A percentile compares a stretch with the other conserved stretches of the same genome.
These are phyloP conservation scores for Colletotrichum sp. DNA, from an alignment of 2,329 filamentous ascomycete genomes.

Conservation along the genomic window DNA sequence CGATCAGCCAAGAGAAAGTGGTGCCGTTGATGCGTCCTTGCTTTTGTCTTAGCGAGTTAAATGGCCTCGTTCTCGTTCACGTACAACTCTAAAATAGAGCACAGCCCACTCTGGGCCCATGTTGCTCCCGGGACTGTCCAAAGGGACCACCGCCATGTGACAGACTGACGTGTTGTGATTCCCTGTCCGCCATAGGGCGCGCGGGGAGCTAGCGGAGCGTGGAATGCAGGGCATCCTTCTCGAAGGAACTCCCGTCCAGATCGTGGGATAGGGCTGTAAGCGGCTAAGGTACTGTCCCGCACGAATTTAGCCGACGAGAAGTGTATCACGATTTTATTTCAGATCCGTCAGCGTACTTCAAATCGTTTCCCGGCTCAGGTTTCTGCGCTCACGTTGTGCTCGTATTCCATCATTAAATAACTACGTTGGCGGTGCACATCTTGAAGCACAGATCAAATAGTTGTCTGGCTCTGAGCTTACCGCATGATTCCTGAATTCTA, in stretches of 20 bases:
- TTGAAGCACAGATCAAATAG: neutral
- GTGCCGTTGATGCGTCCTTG: neutral
- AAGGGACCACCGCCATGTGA: neutral
- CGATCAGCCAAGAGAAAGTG: neutral
- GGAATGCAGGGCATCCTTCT: neutral
- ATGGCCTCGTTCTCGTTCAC: neutral
- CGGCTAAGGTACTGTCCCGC: neutral
- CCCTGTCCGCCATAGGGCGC: neutral
- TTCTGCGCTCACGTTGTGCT: neutral
- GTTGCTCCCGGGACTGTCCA: neutral
- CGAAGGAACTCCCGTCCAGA: neutral
- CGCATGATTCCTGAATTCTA: neutral
- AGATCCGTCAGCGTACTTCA: fast-evolving
- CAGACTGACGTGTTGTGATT: neutral
- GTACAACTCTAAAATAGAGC: neutral
- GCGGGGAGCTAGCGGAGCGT: neutral
- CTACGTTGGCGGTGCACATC: neutral
- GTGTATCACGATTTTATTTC: fast-evolving
- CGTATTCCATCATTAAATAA: neutral
- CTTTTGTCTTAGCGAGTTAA: neutral
- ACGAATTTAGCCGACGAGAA: neutral
- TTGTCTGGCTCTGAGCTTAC: neutral
- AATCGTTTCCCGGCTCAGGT: fast-evolving
- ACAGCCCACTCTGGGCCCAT: neutral
- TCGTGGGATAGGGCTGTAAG: neutral